Evolutionary conservation across 768 basidiomycete species (phyloP).

Genomic region (Leccinum imitatum): DNA sequence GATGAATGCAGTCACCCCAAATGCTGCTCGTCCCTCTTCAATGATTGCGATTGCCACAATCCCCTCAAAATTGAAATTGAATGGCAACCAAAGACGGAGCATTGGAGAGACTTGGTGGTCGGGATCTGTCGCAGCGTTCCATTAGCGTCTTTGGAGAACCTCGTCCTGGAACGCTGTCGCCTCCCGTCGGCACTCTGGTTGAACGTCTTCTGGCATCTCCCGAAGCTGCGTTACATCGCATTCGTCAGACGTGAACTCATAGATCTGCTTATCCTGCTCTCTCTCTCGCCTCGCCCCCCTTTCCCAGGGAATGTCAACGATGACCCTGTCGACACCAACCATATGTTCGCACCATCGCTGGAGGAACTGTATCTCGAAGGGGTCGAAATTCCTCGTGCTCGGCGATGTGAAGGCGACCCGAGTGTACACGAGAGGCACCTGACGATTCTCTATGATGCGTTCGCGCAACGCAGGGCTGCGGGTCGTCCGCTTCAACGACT

Average conservation of each 20-base stretch:
- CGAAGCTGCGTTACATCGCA: too few relatives aligned
- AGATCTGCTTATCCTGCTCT: not conserved
- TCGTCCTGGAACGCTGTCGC: not conserved
- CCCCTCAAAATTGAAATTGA: not conserved
- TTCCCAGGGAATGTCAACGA: not conserved
- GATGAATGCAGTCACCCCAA: not conserved
- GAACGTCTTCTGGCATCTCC: too few relatives aligned
- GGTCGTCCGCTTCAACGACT: not conserved
- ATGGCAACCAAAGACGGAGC: too few relatives aligned
- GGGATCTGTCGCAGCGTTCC: not conserved
- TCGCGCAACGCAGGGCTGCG: not conserved
- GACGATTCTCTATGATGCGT: not conserved
- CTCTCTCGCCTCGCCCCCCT: not conserved
- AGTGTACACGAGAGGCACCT: not conserved
- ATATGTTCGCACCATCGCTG: not conserved
- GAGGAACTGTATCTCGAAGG: not conserved
- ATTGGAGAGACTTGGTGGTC: too few relatives aligned
- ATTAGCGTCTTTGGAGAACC: not conserved
- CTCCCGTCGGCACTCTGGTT: too few relatives aligned
- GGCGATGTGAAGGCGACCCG: not conserved
- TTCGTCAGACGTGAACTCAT: not conserved
- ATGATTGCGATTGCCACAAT: not conserved
- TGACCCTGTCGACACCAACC: not conserved
- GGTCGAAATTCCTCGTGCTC: not conserved
- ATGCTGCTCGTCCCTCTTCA: not conserved